phyloP scores from a whole-genome alignment of 192 early-diverging fungal species.

The Coemansia erecta region DNA sequence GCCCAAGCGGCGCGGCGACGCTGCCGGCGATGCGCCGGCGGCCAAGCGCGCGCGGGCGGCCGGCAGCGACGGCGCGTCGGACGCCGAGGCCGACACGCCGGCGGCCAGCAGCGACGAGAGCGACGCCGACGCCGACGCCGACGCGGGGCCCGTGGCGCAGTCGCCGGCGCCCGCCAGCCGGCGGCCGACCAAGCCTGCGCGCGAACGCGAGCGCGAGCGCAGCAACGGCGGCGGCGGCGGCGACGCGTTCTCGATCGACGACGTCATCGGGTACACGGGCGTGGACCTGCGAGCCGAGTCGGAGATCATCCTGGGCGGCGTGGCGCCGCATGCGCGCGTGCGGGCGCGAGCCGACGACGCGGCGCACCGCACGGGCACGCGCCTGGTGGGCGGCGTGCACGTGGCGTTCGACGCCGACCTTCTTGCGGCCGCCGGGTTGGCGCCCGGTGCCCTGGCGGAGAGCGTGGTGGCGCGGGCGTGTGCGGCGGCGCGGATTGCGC shows the following conservation, averaged over 20 bases:
- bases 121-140: conserved; percentile 7
- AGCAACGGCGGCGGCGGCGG: conserved; percentile 27
- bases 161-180: background rate
- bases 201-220: conserved; percentile 44
- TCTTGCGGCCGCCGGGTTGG: conserved; percentile 12
- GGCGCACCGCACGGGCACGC: conserved; percentile 9
- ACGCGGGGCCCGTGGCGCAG: background rate
- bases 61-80: conserved; percentile 11
- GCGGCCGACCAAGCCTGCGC: conserved; percentile 26
- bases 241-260: conserved; percentile 53
- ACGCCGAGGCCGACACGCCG: conserved; percentile 17
- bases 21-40: no score
- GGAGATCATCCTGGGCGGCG: conserved; percentile 57
- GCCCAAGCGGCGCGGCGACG: no score
- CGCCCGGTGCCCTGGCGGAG: conserved; percentile 12
- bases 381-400: conserved; percentile 19
- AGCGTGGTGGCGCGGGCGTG: conserved; percentile 21
- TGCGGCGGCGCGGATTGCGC: conserved; percentile 15
- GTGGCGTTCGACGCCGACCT: conserved; percentile 24
- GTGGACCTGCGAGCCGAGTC: conserved; percentile 71
- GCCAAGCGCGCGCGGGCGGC: no score
- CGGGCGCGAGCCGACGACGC: conserved; percentile 6
- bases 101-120: conserved; percentile 12
- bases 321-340: conserved; percentile 10
- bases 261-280: conserved; percentile 77